A percentile compares a stretch with the other conserved stretches of the same genome.
These are phyloP conservation scores for Candida palmyrensis DNA, from an alignment of 805 yeast genomes.

Conservation along the genomic window DNA sequence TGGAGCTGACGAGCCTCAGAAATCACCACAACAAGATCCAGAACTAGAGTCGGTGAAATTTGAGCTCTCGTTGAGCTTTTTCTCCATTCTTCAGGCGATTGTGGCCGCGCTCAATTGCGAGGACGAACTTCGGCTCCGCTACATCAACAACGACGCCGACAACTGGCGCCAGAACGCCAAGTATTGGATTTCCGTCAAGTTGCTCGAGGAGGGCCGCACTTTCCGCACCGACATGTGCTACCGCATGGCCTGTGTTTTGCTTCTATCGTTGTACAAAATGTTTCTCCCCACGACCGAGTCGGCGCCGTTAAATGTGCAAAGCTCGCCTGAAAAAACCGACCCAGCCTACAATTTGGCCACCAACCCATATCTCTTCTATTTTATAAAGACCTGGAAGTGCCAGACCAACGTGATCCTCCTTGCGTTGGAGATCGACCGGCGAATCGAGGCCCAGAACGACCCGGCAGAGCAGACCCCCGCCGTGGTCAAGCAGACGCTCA, in stretches of 20 bases:
- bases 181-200: constrained; percentile 22
- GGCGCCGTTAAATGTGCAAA: too few species aligned
- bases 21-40: constrained; percentile 4
- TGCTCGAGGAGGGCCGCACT: constrained; percentile 13
- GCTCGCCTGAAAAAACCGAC: too few species aligned
- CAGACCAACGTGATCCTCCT: constrained; percentile 54
- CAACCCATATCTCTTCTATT: constrained; percentile 59
- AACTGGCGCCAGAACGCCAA: constrained; percentile 18
- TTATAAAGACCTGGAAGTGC: constrained; percentile 61
- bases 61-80: constrained; percentile 30
- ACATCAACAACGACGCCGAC: constrained; percentile 34
- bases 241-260: constrained; percentile 26
- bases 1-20: constrained; percentile 1
- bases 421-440: constrained; percentile 50
- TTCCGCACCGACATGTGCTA: constrained; percentile 21
- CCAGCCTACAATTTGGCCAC: constrained; percentile 33
- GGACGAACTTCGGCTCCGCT: constrained; percentile 37
- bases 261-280: constrained; percentile 28
- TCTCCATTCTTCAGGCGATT: constrained; percentile 33
- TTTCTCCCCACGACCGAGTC: constrained; percentile 15
- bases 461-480: constrained; percentile 25
- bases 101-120: constrained; percentile 32
- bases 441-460: constrained; percentile 25
- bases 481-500: constrained; percentile 30
- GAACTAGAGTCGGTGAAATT: constrained; percentile 26